phyloP scores from a whole-genome alignment of 2,329 filamentous ascomycete species.

The Alternaria consortialis region DNA sequence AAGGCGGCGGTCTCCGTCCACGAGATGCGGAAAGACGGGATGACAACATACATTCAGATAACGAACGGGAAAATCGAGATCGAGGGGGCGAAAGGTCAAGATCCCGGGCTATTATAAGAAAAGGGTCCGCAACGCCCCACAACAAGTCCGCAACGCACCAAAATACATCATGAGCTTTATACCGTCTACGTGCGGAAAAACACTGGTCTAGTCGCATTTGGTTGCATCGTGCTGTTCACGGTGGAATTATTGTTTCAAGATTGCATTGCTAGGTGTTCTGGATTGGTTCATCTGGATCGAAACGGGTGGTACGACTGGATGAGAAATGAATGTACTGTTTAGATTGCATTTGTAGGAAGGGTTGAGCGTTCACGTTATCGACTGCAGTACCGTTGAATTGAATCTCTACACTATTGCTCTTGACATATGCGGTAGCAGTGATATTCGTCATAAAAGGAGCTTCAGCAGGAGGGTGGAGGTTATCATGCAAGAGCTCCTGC shows the following conservation, averaged over 20 bases:
- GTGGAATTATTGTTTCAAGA: neutral
- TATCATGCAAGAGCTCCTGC: constrained; percentile 1
- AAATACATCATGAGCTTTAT: neutral
- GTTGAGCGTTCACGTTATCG: neutral
- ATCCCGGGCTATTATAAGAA: neutral
- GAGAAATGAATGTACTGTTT: neutral
- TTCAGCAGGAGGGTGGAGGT: neutral
- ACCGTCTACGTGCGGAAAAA: no score
- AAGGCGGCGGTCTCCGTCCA: neutral
- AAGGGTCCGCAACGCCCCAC: neutral
- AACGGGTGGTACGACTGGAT: neutral
- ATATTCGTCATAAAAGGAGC: neutral
- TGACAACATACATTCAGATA: neutral
- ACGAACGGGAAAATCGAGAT: constrained; percentile 8
- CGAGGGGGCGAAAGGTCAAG: constrained; percentile 19
- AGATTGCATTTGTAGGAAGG: neutral
- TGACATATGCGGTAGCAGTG: neutral
- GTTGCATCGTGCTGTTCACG: neutral
- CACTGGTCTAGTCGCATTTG: neutral
- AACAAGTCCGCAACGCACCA: neutral
- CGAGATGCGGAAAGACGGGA: neutral
- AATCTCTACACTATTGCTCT: neutral
- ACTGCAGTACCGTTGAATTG: neutral
- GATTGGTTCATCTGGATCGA: neutral
- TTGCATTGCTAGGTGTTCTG: constrained; percentile 16